Evolutionary conservation across 306 rosid genomes (phyloP).

Genomic region (Echinosophora koreensis): DNA sequence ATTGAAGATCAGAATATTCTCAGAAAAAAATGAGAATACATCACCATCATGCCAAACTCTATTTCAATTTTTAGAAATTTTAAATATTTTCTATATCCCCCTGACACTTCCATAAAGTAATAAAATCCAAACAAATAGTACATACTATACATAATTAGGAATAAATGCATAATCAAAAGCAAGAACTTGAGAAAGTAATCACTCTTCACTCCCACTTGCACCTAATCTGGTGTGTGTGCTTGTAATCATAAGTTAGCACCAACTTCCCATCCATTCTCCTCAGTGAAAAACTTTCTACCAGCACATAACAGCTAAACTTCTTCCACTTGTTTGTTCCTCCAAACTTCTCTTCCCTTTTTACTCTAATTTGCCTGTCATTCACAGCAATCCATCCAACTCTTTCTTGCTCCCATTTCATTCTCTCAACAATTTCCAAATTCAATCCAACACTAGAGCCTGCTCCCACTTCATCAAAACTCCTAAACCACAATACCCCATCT

Average conservation of each 20-base stretch:
- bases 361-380: constrained; percentile 41
- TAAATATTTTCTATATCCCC: no score
- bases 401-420: constrained; percentile 55
- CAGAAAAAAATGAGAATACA: no score
- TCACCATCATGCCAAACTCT: no score
- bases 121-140: no score
- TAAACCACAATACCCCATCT: constrained; percentile 56
- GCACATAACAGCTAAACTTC: constrained; percentile 55
- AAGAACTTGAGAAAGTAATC: not conserved
- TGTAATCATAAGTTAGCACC: constrained; percentile 59
- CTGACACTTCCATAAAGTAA: no score
- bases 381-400: constrained; percentile 48
- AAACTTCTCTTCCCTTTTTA: constrained; percentile 53
- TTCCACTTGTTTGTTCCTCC: constrained; percentile 49
- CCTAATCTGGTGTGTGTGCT: constrained; percentile 61
- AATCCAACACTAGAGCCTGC: constrained; percentile 47
- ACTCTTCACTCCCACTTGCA: constrained; percentile 58
- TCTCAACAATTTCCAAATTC: constrained; percentile 54
- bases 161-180: no score
- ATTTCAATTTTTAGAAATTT: no score
- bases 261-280: constrained; percentile 56
- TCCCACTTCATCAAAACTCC: constrained; percentile 28
- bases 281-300: constrained; percentile 65
- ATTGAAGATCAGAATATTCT: no score
- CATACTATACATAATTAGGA: not conserved